phyloP scores from a whole-genome alignment of 1,284 basidiomycete genomes.

The Cutaneotrichosporon cutaneum region DNA sequence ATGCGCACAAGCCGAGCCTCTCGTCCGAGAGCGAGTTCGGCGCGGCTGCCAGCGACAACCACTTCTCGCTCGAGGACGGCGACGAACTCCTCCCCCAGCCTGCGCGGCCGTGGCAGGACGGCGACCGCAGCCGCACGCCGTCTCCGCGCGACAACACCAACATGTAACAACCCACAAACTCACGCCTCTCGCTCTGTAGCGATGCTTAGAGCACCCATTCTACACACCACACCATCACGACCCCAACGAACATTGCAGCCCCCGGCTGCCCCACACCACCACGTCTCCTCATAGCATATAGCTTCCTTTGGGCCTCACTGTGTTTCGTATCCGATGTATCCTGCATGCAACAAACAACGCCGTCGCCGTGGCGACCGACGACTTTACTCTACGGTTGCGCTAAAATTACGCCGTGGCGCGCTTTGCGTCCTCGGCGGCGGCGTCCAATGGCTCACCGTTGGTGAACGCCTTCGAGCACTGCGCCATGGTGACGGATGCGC shows the following conservation, averaged over 20 bases:
- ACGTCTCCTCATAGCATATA: slow-evolving; percentile 7
- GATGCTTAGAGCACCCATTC: background rate
- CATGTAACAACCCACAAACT: background rate
- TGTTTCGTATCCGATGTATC: slow-evolving; percentile 23
- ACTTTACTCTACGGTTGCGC: slow-evolving; percentile 9
- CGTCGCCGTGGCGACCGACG: background rate
- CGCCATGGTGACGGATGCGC: slow-evolving; percentile 56
- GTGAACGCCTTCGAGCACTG: slow-evolving; percentile 53
- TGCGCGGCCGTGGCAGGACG: slow-evolving; percentile 15
- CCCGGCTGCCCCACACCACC: background rate
- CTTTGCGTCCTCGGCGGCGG: slow-evolving; percentile 20
- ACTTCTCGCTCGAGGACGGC: slow-evolving; percentile 32
- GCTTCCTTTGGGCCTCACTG: background rate
- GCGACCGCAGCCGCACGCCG: slow-evolving; percentile 18
- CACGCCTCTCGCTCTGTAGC: background rate
- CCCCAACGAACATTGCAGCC: background rate
- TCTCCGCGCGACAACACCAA: slow-evolving; percentile 17
- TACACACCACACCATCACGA: background rate
- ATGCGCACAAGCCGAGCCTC: slow-evolving; percentile 18
- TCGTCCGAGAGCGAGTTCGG: slow-evolving; percentile 30
- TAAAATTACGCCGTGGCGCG: slow-evolving; percentile 22
- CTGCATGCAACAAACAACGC: slow-evolving; percentile 28
- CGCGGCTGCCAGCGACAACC: slow-evolving; percentile 23
- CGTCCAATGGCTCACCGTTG: slow-evolving; percentile 40
- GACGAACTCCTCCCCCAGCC: slow-evolving; percentile 15